Percentiles rank a stretch among this genome's conserved stretches.
Conservation (phyloP, 2,329 filamentous ascomycete genomes). For the Madurella mycetomatis region DNA sequence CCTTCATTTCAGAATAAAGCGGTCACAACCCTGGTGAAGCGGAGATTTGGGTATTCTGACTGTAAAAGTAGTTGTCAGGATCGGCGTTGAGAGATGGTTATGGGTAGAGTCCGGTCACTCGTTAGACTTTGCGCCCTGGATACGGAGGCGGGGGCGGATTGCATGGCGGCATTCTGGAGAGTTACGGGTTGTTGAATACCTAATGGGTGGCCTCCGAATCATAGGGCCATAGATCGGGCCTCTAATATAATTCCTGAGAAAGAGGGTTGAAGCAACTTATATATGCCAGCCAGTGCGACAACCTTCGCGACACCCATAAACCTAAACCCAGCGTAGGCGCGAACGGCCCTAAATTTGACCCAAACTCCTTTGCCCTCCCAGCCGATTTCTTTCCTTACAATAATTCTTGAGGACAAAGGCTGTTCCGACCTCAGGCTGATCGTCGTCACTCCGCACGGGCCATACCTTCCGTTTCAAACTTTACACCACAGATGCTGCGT, state of each 20-base stretch:
- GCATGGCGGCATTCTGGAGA: background rate
- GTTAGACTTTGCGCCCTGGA: constrained; percentile 6
- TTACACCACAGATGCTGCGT: too few relatives aligned
- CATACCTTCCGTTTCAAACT: too few relatives aligned
- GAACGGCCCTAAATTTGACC: too few relatives aligned
- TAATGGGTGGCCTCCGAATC: constrained; percentile 8
- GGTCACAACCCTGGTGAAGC: background rate
- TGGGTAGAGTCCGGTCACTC: constrained; percentile 3
- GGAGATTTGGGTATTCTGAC: constrained; percentile 18
- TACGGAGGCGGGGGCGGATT: background rate
- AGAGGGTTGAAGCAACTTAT: too few relatives aligned
- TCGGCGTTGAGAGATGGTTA: constrained; percentile 15
- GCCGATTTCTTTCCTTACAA: too few relatives aligned
- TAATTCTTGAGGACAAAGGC: too few relatives aligned
- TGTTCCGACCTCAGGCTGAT: too few relatives aligned
- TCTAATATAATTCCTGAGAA: constrained; percentile 12
- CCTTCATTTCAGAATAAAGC: constrained; percentile 74
- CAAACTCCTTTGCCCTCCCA: too few relatives aligned
- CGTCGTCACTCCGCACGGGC: too few relatives aligned
- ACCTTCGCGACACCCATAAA: too few relatives aligned
- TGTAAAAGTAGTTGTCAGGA: constrained; percentile 12
- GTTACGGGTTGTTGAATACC: constrained; percentile 9
- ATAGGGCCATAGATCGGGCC: constrained; percentile 4
- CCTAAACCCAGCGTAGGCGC: too few relatives aligned
- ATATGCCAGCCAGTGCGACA: too few relatives aligned